These are phyloP conservation scores for Mycosarcoma mackinlayi DNA, from an alignment of 1,284 basidiomycete species.

Conservation along the genomic window DNA sequence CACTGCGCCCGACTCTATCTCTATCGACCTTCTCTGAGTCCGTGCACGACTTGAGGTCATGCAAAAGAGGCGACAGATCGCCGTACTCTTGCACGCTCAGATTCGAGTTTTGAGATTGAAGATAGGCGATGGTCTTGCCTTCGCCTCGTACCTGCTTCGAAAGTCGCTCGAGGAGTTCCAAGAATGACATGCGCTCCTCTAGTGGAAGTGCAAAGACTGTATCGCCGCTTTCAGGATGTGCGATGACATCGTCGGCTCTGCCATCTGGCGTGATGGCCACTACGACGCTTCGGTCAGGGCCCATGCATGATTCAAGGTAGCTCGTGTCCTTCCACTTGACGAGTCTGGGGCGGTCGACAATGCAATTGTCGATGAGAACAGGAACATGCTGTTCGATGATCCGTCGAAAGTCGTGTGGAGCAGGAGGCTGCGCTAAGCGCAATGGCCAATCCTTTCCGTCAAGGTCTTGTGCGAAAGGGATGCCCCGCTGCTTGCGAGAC, in stretches of 20 bases:
- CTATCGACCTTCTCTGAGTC: not conserved
- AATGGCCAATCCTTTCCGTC: slow-evolving; percentile 13
- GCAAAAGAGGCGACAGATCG: slow-evolving; percentile 51
- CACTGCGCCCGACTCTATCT: slow-evolving; percentile 2
- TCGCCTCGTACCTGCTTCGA: slow-evolving; percentile 15
- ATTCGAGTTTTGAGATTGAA: slow-evolving; percentile 63
- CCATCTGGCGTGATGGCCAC: slow-evolving; percentile 62
- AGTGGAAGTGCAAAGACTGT: slow-evolving; percentile 58
- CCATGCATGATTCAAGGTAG: slow-evolving; percentile 51
- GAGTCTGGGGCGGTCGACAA: slow-evolving; percentile 21
- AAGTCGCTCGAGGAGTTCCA: slow-evolving; percentile 33
- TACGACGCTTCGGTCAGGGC: slow-evolving; percentile 25
- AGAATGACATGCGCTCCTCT: slow-evolving; percentile 42
- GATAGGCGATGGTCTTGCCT: slow-evolving; percentile 45
- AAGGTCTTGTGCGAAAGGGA: slow-evolving; percentile 12
- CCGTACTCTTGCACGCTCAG: slow-evolving; percentile 47
- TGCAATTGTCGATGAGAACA: slow-evolving; percentile 38
- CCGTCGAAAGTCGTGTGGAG: slow-evolving; percentile 9
- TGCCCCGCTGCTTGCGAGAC: slow-evolving; percentile 16
- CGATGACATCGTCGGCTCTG: slow-evolving; percentile 55
- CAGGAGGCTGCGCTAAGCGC: slow-evolving; percentile 18
- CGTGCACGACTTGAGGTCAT: slow-evolving; percentile 31
- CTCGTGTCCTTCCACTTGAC: slow-evolving; percentile 47
- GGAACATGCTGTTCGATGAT: slow-evolving; percentile 44
- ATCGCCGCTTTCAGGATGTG: slow-evolving; percentile 11